Conservation (phyloP, 805 yeast species). For the Candida easanensis region DNA sequence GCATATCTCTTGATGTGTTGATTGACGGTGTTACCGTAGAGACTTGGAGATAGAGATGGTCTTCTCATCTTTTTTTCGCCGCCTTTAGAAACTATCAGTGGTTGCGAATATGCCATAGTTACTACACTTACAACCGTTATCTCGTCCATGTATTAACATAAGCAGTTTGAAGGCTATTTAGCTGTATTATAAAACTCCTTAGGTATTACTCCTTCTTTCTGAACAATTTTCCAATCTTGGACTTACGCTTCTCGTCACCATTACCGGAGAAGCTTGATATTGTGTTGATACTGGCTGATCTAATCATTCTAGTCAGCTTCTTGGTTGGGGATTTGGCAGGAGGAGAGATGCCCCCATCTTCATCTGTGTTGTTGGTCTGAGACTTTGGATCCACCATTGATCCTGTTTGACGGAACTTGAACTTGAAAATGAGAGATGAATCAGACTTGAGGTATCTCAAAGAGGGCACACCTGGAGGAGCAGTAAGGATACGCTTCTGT, state of each 20-base stretch:
- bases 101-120: no score
- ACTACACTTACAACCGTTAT: no score
- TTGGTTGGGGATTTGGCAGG: constrained; percentile 20
- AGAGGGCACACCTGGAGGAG: constrained; percentile 4
- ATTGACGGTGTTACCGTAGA: not conserved
- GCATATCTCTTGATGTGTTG: not conserved
- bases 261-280: constrained; percentile 16
- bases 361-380: not conserved
- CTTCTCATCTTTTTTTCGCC: no score
- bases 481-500: constrained; percentile 12
- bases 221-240: constrained; percentile 16
- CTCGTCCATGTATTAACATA: not conserved
- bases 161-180: no score
- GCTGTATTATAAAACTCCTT: not conserved
- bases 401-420: constrained; percentile 8
- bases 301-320: constrained; percentile 23
- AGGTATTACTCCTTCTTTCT: constrained; percentile 5
- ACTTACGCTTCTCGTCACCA: constrained; percentile 3
- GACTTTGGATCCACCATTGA: not conserved
- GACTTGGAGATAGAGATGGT: no score
- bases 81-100: no score
- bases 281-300: constrained; percentile 30
- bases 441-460: constrained; percentile 17
- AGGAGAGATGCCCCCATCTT: constrained; percentile 4
- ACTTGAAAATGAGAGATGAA: constrained; percentile 14